A percentile compares a stretch with the other conserved stretches of the same genome.
Conservation (phyloP, 306 rosid species). For the Pueraria montana region DNA sequence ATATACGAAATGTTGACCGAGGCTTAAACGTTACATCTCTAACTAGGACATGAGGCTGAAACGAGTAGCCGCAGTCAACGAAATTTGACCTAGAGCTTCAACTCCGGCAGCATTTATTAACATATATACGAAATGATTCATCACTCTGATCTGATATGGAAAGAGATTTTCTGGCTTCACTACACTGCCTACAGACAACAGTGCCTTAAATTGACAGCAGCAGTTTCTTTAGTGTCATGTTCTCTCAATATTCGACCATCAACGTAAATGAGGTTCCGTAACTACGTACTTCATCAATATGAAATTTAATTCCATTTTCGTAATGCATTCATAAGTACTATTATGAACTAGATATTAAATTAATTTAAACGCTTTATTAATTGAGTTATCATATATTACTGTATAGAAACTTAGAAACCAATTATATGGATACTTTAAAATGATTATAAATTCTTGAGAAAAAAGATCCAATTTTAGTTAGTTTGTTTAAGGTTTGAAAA, state of each 20-base stretch:
- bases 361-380: not conserved
- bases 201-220: constrained; percentile 45
- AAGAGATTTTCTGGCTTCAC: constrained; percentile 39
- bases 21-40: not conserved
- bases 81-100: constrained; percentile 45
- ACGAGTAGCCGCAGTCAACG: constrained; percentile 35
- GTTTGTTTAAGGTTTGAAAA: not conserved
- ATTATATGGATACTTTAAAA: constrained; percentile 8
- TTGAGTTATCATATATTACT: not conserved
- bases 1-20: not conserved
- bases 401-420: not conserved
- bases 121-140: constrained; percentile 21
- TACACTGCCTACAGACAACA: constrained; percentile 36
- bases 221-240: constrained; percentile 31
- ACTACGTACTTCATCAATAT: not conserved
- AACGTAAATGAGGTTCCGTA: constrained; percentile 21
- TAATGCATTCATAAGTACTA: not conserved
- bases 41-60: constrained; percentile 31
- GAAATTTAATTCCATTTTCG: constrained; percentile 23
- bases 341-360: not conserved
- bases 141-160: constrained; percentile 30
- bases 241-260: constrained; percentile 38
- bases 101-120: constrained; percentile 39
- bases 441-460: not conserved
- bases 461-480: not conserved